A percentile compares a stretch with the other conserved stretches of the same genome.
Conservation (phyloP, 2,329 filamentous ascomycete genomes). For the Talaromyces sp. region DNA sequence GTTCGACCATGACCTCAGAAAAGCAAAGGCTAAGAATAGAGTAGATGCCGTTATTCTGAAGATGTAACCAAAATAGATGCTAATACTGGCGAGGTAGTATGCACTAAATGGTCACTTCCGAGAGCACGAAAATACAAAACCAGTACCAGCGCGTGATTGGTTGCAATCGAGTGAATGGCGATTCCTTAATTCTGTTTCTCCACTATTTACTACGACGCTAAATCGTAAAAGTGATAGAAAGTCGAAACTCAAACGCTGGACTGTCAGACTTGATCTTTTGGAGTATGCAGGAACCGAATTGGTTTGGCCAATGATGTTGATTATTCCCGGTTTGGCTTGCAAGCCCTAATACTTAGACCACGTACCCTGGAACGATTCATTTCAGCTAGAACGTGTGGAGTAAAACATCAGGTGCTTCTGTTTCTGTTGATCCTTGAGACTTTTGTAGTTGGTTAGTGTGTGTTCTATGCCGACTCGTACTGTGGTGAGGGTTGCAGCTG, state of each 20-base stretch:
- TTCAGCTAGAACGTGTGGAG: not conserved
- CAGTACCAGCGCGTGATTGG: not conserved
- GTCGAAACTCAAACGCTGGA: not conserved
- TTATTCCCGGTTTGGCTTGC: not conserved
- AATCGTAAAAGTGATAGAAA: not conserved
- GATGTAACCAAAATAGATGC: constrained; percentile 2
- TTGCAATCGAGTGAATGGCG: not conserved
- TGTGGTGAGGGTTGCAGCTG: not conserved
- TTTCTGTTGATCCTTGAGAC: not conserved
- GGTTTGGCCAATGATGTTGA: not conserved
- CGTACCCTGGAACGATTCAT: not conserved
- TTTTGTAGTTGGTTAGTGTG: not conserved
- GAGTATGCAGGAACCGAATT: not conserved
- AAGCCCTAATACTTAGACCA: not conserved
- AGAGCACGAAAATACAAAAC: not conserved
- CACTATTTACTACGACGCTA: not conserved
- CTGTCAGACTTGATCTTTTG: not conserved
- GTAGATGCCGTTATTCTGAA: not conserved
- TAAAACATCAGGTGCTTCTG: not conserved
- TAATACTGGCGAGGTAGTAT: constrained; percentile 1
- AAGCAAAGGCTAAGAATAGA: not conserved
- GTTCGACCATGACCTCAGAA: not conserved
- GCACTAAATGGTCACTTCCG: not conserved
- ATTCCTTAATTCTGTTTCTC: not conserved
- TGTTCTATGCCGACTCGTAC: not conserved